Percentiles rank a stretch among this genome's conserved stretches.
These are phyloP conservation scores for Erysimum cheiranthoides DNA, from an alignment of 345 rosid species.

Conservation along the genomic window DNA sequence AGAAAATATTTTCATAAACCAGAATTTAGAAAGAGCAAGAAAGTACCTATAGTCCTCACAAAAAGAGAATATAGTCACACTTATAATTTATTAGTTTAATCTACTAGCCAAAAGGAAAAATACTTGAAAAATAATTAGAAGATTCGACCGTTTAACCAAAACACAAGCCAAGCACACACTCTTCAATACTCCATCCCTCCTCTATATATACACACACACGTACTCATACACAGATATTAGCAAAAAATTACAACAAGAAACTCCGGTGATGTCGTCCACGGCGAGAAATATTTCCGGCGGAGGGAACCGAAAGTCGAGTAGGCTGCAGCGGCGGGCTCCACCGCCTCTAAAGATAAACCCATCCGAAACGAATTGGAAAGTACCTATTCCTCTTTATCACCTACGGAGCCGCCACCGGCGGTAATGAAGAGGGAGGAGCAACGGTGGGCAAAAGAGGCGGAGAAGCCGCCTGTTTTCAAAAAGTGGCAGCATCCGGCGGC, in stretches of 20 bases:
- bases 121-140: conserved; percentile 23
- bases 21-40: neutral
- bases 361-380: conserved; percentile 64
- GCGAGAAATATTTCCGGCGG: conserved; percentile 38
- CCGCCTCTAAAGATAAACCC: conserved; percentile 68
- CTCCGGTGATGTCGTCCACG: conserved; percentile 41
- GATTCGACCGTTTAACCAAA: conserved; percentile 45
- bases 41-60: neutral
- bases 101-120: conserved; percentile 36
- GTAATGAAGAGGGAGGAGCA: conserved; percentile 41
- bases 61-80: conserved; percentile 48
- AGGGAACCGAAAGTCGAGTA: conserved; percentile 51
- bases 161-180: conserved; percentile 29
- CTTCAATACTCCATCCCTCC: neutral
- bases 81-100: conserved; percentile 19
- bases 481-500: conserved; percentile 98
- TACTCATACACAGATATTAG: neutral
- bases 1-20: neutral
- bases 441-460: conserved; percentile 44
- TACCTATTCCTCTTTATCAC: conserved; percentile 94
- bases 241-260: conserved; percentile 8
- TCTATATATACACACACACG: conserved; percentile 21
- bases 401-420: conserved; percentile 53
- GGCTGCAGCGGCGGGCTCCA: conserved; percentile 84
- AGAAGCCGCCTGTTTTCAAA: conserved; percentile 60